These are phyloP conservation scores for Talaromyces verruculosus DNA, from an alignment of 2,329 filamentous ascomycete species.

Conservation along the genomic window DNA sequence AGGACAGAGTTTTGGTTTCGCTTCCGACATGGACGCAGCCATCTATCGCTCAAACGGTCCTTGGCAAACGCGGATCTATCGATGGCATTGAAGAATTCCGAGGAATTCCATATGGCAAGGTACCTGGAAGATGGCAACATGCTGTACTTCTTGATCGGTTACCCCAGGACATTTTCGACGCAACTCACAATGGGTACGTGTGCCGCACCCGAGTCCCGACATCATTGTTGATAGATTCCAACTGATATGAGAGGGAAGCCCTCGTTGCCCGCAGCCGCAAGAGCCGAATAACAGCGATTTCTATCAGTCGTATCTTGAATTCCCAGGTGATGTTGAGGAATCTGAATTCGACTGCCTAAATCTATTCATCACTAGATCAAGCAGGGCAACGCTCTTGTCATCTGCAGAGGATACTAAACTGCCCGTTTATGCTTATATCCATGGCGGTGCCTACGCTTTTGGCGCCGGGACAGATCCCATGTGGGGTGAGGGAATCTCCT, in stretches of 20 bases:
- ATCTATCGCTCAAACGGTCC: neutral
- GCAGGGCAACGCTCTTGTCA: slow-evolving; percentile 23
- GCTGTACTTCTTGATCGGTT: neutral
- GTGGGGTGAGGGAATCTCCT: neutral
- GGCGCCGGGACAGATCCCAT: slow-evolving; percentile 55
- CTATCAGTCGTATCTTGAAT: slow-evolving; percentile 10
- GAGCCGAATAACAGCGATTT: neutral
- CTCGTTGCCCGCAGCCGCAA: slow-evolving; percentile 4
- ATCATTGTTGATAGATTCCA: neutral
- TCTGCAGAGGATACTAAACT: slow-evolving; percentile 48
- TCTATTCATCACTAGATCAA: slow-evolving; percentile 1
- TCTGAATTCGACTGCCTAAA: slow-evolving; percentile 12
- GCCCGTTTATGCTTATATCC: slow-evolving; percentile 71
- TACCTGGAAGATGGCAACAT: slow-evolving; percentile 47
- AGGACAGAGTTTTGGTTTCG: neutral
- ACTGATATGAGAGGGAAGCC: neutral
- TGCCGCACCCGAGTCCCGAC: neutral
- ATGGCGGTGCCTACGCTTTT: slow-evolving; percentile 63
- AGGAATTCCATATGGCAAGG: slow-evolving; percentile 72
- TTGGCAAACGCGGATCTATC: neutral
- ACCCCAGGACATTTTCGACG: neutral
- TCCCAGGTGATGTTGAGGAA: neutral
- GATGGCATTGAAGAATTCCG: slow-evolving; percentile 63
- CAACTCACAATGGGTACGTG: slow-evolving; percentile 5
- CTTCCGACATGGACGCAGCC: slow-evolving; percentile 1